Conservation (phyloP, 177 flowering plant species). For the Vitis hybrid region DNA sequence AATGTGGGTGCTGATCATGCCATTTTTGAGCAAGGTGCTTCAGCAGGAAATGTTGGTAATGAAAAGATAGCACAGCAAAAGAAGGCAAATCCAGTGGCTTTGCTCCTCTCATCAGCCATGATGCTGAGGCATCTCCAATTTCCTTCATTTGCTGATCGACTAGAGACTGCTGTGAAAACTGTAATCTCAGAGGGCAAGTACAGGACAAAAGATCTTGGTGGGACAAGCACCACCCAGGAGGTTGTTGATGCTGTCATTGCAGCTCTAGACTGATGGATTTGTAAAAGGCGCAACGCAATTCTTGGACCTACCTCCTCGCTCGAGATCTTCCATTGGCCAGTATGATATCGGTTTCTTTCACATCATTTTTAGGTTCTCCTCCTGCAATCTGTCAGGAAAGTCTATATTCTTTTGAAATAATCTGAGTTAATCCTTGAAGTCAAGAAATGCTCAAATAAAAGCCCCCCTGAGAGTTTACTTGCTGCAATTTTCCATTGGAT, state of each 20-base stretch:
- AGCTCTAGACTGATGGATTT: slow-evolving; percentile 32
- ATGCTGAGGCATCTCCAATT: slow-evolving; percentile 85
- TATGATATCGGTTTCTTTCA: background rate
- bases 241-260: slow-evolving; percentile 74
- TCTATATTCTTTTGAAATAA: background rate
- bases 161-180: slow-evolving; percentile 66
- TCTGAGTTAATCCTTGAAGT: background rate
- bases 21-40: slow-evolving; percentile 87
- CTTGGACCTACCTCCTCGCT: background rate
- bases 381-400: background rate
- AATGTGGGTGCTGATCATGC: slow-evolving; percentile 85
- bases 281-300: too few relatives aligned
- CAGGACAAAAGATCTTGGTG: slow-evolving; percentile 74
- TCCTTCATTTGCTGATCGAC: slow-evolving; percentile 78
- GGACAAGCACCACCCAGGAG: slow-evolving; percentile 67
- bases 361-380: background rate
- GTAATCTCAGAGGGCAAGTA: slow-evolving; percentile 62
- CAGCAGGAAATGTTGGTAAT: slow-evolving; percentile 85
- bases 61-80: slow-evolving; percentile 53
- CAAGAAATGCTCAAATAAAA: background rate
- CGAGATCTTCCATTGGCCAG: background rate
- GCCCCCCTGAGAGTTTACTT: background rate
- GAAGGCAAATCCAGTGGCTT: slow-evolving; percentile 79
- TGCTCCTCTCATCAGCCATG: slow-evolving; percentile 86
- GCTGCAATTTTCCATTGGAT: background rate